A percentile compares a stretch with the other conserved stretches of the same genome.
Evolutionary conservation across 2,329 filamentous ascomycete species (phyloP).

Genomic region (Penicillium aurantiogriseum): DNA sequence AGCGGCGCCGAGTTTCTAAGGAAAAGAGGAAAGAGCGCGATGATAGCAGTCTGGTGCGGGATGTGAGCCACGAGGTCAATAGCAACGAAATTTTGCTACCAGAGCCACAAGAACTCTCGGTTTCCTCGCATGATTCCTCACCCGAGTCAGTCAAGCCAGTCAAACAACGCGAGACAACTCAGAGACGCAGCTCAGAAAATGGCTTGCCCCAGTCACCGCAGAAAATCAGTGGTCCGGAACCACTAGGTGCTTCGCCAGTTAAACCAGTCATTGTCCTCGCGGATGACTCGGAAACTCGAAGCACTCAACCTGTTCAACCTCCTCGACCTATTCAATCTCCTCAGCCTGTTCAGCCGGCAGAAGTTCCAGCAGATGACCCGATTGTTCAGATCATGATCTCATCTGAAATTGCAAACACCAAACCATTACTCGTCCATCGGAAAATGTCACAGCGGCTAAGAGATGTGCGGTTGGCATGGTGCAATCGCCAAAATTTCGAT

Average conservation of each 20-base stretch:
- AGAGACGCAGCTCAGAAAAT: background rate
- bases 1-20: conserved; percentile 28
- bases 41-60: background rate
- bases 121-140: background rate
- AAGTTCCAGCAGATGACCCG: conserved; percentile 41
- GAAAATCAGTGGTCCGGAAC: background rate
- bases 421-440: conserved; percentile 62
- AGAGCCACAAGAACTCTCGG: background rate
- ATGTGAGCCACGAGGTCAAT: background rate
- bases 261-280: background rate
- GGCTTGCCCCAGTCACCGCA: background rate
- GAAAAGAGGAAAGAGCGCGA: conserved; percentile 11
- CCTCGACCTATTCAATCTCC: background rate
- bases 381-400: conserved; percentile 65
- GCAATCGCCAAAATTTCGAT: conserved; percentile 57
- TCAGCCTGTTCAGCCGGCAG: background rate
- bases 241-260: background rate
- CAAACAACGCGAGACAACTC: background rate
- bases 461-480: conserved; percentile 69
- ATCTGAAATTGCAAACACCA: conserved; percentile 63
- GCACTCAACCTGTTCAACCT: background rate
- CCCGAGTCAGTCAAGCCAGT: background rate
- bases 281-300: background rate
- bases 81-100: background rate
- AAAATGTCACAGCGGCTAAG: conserved; percentile 66